A percentile compares a stretch with the other conserved stretches of the same genome.
Conservation (phyloP, 495 filamentous ascomycete genomes). For the Poronia punctata region DNA sequence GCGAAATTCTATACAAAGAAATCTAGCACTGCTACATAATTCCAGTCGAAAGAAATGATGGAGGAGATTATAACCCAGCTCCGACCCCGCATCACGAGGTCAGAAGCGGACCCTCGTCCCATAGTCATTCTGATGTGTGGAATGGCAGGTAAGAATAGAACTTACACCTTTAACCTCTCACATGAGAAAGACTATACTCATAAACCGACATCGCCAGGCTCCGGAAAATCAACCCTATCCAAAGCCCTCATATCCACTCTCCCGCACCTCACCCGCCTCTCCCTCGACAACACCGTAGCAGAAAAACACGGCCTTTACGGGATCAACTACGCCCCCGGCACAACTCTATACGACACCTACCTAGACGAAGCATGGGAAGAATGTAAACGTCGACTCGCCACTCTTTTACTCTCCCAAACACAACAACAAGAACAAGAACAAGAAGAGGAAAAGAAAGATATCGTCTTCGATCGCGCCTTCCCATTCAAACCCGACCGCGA, state of each 20-base stretch:
- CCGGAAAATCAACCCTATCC: slow-evolving; percentile 16
- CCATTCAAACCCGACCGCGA: slow-evolving; percentile 27
- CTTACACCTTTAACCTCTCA: background rate
- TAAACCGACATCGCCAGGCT: slow-evolving; percentile 4
- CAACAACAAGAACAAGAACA: too few relatives aligned
- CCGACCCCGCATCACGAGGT: slow-evolving; percentile 5
- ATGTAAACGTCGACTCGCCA: slow-evolving; percentile 12
- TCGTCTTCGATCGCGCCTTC: slow-evolving; percentile 31
- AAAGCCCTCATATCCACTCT: slow-evolving; percentile 9
- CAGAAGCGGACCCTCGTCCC: slow-evolving; percentile 6
- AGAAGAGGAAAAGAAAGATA: slow-evolving; percentile 14
- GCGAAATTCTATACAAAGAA: background rate
- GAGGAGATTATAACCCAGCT: slow-evolving; percentile 3
- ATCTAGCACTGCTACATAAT: background rate
- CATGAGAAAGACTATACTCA: background rate
- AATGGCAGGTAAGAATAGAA: slow-evolving; percentile 14
- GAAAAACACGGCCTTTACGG: slow-evolving; percentile 29
- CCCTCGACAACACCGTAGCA: slow-evolving; percentile 26
- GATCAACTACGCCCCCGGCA: slow-evolving; percentile 26
- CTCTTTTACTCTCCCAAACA: slow-evolving; percentile 19
- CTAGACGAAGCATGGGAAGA: slow-evolving; percentile 24
- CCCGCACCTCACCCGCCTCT: slow-evolving; percentile 21
- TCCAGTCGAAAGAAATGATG: slow-evolving; percentile 4
- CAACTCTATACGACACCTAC: slow-evolving; percentile 27
- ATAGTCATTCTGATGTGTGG: slow-evolving; percentile 17